A percentile compares a stretch with the other conserved stretches of the same genome.
Conservation (phyloP, 2,329 filamentous ascomycete species). For the Diaporthe ilicicola region DNA sequence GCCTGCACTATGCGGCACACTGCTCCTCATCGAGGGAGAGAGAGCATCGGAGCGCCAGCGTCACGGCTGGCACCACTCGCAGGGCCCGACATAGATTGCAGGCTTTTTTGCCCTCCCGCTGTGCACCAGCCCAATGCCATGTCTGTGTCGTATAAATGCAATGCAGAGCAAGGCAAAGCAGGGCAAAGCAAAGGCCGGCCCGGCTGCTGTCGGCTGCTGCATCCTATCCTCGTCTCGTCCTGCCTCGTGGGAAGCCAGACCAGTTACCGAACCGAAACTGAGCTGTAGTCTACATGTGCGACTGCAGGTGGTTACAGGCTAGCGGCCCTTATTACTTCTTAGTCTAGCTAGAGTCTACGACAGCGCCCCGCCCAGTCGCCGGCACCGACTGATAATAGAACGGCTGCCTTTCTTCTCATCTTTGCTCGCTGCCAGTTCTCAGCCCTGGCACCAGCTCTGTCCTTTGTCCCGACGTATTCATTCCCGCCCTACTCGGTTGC, state of each 20-base stretch:
- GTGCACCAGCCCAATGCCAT: neutral
- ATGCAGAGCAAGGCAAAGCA: too few relatives aligned
- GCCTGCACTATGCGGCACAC: neutral
- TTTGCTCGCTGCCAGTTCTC: neutral
- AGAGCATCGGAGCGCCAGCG: neutral
- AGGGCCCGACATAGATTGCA: slow-evolving; percentile 8
- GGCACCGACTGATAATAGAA: neutral
- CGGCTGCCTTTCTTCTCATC: neutral
- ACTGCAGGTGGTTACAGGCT: slow-evolving; percentile 13
- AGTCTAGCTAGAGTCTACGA: slow-evolving; percentile 10
- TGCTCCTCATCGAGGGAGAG: neutral
- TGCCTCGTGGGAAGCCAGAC: too few relatives aligned
- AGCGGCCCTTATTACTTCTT: slow-evolving; percentile 21
- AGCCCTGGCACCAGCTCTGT: neutral
- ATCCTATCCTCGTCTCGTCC: too few relatives aligned
- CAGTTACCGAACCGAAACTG: slow-evolving; percentile 9
- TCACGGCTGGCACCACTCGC: slow-evolving; percentile 27
- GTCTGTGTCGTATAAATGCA: too few relatives aligned
- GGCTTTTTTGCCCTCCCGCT: neutral
- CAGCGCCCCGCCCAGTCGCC: slow-evolving; percentile 18
- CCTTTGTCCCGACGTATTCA: neutral
- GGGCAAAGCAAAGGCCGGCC: neutral
- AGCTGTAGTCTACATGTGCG: slow-evolving; percentile 1
- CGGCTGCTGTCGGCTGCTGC: too few relatives aligned
- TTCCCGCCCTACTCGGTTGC: neutral